Evolutionary conservation across 163 green algal genomes (phyloP).

Genomic region (Prototheca cutis): DNA sequence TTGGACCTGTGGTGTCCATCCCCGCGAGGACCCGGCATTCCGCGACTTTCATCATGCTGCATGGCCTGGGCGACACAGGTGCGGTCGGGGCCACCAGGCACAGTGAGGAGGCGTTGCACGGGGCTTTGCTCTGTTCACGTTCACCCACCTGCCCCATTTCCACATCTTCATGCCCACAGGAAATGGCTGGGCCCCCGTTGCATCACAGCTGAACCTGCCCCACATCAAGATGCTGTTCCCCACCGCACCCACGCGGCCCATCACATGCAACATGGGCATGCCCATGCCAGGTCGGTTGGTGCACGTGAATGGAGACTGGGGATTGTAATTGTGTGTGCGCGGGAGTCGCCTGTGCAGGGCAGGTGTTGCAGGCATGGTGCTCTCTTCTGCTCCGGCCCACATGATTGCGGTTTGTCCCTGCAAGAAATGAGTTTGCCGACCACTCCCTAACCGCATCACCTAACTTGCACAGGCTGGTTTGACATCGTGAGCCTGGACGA

Average conservation of each 20-base stretch:
- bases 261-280: conserved; percentile 45
- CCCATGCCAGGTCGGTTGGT: conserved; percentile 27
- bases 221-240: conserved; percentile 53
- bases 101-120: background rate
- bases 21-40: background rate
- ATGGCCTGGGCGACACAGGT: conserved; percentile 58
- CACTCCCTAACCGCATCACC: background rate
- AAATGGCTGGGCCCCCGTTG: conserved; percentile 24
- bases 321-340: conserved; percentile 29
- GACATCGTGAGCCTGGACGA: conserved; percentile 27
- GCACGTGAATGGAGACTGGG: conserved; percentile 1
- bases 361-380: too few relatives aligned
- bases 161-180: conserved; percentile 1
- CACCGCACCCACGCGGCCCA: conserved; percentile 37
- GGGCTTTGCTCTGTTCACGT: background rate
- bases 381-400: too few relatives aligned
- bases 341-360: conserved; percentile 5
- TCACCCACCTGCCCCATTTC: background rate
- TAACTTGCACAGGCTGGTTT: conserved; percentile 22
- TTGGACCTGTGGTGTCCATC: background rate
- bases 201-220: conserved; percentile 21
- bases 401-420: background rate
- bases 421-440: background rate
- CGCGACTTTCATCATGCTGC: conserved; percentile 32
- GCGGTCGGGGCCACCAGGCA: background rate